A percentile compares a stretch with the other conserved stretches of the same genome.
phyloP scores from a whole-genome alignment of 2,329 filamentous ascomycete genomes.

The Knufia petricola region DNA sequence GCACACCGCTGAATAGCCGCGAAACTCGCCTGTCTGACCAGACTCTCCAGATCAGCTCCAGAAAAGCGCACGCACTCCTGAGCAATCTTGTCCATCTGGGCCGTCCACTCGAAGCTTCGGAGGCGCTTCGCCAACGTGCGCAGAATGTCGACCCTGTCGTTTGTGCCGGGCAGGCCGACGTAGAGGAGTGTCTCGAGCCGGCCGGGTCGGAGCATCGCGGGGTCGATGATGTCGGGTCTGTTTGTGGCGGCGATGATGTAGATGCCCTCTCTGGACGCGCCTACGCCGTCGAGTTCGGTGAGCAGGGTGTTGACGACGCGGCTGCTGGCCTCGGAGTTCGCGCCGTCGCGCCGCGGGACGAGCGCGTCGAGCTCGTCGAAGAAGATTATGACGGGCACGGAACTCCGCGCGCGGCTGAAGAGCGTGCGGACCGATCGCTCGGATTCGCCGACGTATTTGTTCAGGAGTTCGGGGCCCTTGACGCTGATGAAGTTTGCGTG shows the following conservation, averaged over 20 bases:
- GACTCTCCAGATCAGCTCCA: slow-evolving; percentile 53
- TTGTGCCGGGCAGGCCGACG: slow-evolving; percentile 69
- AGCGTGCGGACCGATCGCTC: slow-evolving; percentile 88
- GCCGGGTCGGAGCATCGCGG: slow-evolving; percentile 85
- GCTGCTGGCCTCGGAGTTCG: slow-evolving; percentile 69
- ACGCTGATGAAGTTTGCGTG: slow-evolving; percentile 98
- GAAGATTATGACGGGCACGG: slow-evolving; percentile 88
- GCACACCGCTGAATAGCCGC: slow-evolving; percentile 40
- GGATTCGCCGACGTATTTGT: slow-evolving; percentile 96
- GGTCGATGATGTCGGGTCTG: slow-evolving; percentile 89
- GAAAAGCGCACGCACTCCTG: slow-evolving; percentile 69
- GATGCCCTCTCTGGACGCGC: slow-evolving; percentile 65
- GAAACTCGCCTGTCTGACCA: slow-evolving; percentile 51
- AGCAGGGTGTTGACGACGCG: slow-evolving; percentile 91
- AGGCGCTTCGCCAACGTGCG: slow-evolving; percentile 50
- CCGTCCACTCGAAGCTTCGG: slow-evolving; percentile 40
- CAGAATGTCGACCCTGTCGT: slow-evolving; percentile 79
- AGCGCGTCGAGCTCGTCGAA: slow-evolving; percentile 96
- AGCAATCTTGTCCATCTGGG: slow-evolving; percentile 55
- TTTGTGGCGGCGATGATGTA: slow-evolving; percentile 95
- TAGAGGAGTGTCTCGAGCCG: slow-evolving; percentile 82
- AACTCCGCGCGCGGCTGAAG: slow-evolving; percentile 77
- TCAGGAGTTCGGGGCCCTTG: slow-evolving; percentile 89
- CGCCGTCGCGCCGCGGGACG: slow-evolving; percentile 71
- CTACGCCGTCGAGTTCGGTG: slow-evolving; percentile 82